Evolutionary conservation across 2,329 filamentous ascomycete genomes (phyloP), one percentile per base, ranked within the genome.

Genomic region (Neofusicoccum cordaticola): DNA sequence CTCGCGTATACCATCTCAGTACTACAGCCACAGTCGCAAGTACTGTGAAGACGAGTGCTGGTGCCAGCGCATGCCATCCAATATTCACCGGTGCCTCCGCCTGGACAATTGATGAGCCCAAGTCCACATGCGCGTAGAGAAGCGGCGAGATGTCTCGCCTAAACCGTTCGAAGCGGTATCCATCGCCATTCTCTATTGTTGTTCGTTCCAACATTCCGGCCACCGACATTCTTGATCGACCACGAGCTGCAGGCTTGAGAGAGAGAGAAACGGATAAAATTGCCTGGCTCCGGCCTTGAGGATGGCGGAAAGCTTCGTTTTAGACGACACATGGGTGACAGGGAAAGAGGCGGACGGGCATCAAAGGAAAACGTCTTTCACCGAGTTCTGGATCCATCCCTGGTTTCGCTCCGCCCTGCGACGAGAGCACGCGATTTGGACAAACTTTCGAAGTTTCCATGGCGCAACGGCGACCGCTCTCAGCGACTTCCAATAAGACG

Each of bases 1-100:
- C 34, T 41, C 72, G 68, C 35, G 72, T 74, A 52, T 72, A 74
- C 71, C 69, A 74, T 53, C 75, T 67, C 27, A 74, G 57, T 0
- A 58, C 12, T 5, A 76, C 70, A 9, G 69, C 65, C 11, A 70
- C 3, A 1, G 71, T 42, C 15, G 74, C 73, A 2, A 75, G n/a
- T 0, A 60, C 22, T 2, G 72, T 73, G 47, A 73, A 70, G 1
- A 69, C 42, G 3, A 73, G 64, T 6, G 74, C 67, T 3, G 72
- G 70, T 2, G 71, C 51, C 2, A 77, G 66, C 3, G 72, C 71
- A 6, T 69, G 62, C 48, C 66, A 63, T 50, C 62, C 62, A 9
- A 64, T 47, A 4, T 58, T 3, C 4, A 58, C 35, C 7, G 62
- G 62, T 6, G 34, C 35, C n/a, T 57, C 35, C 15, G 61, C 39